Conservation (phyloP, 2,329 filamentous ascomycete species). For the Thyridium curvatum region DNA sequence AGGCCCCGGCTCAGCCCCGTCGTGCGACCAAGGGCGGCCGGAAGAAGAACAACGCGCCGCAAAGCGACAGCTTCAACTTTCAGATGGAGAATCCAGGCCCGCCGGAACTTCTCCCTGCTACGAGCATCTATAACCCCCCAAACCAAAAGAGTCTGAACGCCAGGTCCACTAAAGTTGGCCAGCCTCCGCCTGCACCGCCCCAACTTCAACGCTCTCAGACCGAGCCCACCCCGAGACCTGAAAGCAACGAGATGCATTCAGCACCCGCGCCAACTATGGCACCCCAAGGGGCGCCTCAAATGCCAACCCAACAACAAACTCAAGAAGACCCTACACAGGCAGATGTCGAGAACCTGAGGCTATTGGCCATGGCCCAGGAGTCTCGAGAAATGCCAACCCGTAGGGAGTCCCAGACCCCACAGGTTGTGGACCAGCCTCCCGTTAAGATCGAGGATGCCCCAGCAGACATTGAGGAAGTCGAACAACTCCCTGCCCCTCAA, state of each 20-base stretch:
- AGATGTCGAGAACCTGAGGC: no score
- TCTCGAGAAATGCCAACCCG: no score
- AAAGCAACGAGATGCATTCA: no score
- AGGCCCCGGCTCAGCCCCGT: constrained; percentile 2
- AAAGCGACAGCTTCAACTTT: constrained; percentile 25
- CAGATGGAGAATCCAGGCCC: constrained; percentile 35
- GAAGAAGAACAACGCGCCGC: constrained; percentile 10
- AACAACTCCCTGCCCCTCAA: constrained; percentile 1
- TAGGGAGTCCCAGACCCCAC: no score
- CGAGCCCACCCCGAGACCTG: constrained; percentile 3
- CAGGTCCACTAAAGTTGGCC: constrained; percentile 1
- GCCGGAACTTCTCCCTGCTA: constrained; percentile 33
- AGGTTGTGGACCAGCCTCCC: no score
- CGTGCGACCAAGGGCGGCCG: neutral
- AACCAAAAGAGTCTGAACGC: constrained; percentile 4
- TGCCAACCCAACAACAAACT: no score
- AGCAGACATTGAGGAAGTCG: no score
- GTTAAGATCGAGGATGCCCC: no score
- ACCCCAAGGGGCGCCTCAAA: no score
- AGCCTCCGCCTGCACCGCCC: neutral
- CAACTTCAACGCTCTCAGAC: constrained; percentile 10
- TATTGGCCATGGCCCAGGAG: no score
- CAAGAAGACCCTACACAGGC: no score
- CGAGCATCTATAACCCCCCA: constrained; percentile 34
- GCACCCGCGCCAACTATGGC: no score